A percentile compares a stretch with the other conserved stretches of the same genome.
These are phyloP conservation scores for Chionographis japonica DNA, from an alignment of 106 monocot genomes.

Conservation along the genomic window DNA sequence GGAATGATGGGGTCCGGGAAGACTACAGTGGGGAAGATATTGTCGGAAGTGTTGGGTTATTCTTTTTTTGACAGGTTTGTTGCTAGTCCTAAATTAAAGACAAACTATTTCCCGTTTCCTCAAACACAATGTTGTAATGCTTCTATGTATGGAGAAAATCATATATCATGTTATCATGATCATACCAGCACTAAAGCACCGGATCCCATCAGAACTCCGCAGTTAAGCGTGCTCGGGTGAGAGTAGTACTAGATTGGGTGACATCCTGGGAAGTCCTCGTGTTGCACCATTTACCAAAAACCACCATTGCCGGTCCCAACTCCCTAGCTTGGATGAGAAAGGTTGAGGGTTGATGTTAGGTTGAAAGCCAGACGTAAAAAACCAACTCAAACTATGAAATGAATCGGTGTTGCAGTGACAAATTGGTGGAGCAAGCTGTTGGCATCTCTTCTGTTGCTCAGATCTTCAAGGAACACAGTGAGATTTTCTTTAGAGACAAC, in stretches of 20 bases:
- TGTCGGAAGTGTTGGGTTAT: conserved; percentile 50
- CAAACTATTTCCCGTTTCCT: background rate
- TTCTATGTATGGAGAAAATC: background rate
- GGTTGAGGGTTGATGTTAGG: no score
- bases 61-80: conserved; percentile 56
- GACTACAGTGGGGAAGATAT: conserved; percentile 55
- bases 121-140: background rate
- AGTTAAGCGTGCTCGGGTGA: no score
- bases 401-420: conserved; percentile 29
- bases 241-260: no score
- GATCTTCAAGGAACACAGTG: conserved; percentile 50
- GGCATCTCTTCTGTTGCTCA: conserved; percentile 56
- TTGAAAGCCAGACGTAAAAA: no score
- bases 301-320: no score
- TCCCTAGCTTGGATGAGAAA: no score
- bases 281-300: no score
- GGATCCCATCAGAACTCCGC: no score
- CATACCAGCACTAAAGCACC: no score
- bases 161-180: background rate
- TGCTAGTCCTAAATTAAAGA: background rate
- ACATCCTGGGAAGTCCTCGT: no score
- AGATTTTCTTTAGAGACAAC: conserved; percentile 52
- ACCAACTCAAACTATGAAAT: no score
- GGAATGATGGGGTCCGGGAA: conserved; percentile 78
- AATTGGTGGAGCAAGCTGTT: conserved; percentile 45